Evolutionary conservation across 805 yeast genomes (phyloP), one percentile per base, ranked within the genome.

Genomic region (Ogataea degrootiae): DNA sequence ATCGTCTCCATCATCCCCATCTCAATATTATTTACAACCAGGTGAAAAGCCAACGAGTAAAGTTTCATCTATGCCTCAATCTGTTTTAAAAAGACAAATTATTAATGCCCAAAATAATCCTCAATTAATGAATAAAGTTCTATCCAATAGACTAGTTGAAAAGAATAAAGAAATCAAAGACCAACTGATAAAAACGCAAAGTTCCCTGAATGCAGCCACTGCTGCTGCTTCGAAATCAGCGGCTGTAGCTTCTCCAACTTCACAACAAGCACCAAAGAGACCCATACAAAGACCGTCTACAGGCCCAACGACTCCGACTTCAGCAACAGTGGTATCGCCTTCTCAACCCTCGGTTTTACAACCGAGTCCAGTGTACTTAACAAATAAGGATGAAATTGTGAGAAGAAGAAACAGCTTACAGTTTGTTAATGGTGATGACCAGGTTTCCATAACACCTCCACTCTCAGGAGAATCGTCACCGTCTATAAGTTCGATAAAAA

Each of bases 381-480:
- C 31, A 41, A 65, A 39, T 63, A 73, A 19, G 72, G 74, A 40
- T 66, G 72, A 52, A 12, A 43, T 54, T n/a, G 50, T 47, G 6
- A 52, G 53, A 36, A 49, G 59, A 38, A 50, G 65, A 45, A 57
- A 57, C 41, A 60, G 64, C 37, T 47, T 61, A 31, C 64, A 61
- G 38, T 55, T 59, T 47, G 64, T 55, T 16, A 58, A 57, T 33
- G 57, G 57, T 5, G 57, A 53, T 37, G 50, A 43, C 15, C 12
- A 35, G 5, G 48, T 46, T 6, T 56, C 63, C 12, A 37, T 56
- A 17, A 56, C 62, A 1, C 61, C 61, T 6, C 63, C 61, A 5
- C 36, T 46, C 8, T 57, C 61, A 7, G 43, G 57, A 39, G 49
- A 48, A 3, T 52, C 62, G 3, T 59, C 62, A 2, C 58, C 59